phyloP scores from a whole-genome alignment of 352 stramenopile species.

The Phytophthora citrophthora region DNA sequence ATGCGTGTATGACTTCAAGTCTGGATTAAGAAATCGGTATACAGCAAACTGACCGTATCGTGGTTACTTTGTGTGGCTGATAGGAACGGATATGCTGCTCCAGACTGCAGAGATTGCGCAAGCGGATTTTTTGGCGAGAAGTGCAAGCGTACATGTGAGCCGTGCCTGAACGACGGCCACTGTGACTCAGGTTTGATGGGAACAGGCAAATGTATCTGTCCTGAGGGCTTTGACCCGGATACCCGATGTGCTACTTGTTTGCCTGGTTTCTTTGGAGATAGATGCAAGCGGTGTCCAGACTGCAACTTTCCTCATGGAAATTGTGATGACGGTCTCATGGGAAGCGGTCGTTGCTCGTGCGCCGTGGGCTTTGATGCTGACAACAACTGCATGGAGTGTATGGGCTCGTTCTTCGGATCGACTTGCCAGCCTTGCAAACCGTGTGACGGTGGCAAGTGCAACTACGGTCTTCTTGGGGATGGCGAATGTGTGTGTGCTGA shows the following conservation, averaged over 20 bases:
- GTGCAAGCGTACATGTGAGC: conserved; percentile 67
- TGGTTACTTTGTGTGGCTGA: conserved; percentile 8
- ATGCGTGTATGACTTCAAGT: conserved; percentile 65
- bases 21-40: background rate
- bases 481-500: conserved; percentile 83
- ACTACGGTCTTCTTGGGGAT: conserved; percentile 78
- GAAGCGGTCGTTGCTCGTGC: conserved; percentile 85
- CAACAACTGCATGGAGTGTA: conserved; percentile 85
- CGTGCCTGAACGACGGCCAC: conserved; percentile 76
- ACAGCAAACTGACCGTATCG: background rate
- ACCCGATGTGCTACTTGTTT: conserved; percentile 83
- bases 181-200: conserved; percentile 72
- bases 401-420: conserved; percentile 79
- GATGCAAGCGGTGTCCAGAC: conserved; percentile 73
- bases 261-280: conserved; percentile 71
- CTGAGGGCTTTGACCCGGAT: conserved; percentile 74
- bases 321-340: conserved; percentile 82
- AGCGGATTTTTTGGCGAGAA: conserved; percentile 59
- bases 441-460: conserved; percentile 83
- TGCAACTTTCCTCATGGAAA: conserved; percentile 89
- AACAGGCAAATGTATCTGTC: conserved; percentile 73
- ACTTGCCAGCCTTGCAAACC: conserved; percentile 77
- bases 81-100: conserved; percentile 63
- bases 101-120: conserved; percentile 74
- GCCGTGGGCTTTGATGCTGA: conserved; percentile 79